These are phyloP conservation scores for Neofusicoccum laricinum DNA, from an alignment of 2,329 filamentous ascomycete genomes.

Conservation along the genomic window DNA sequence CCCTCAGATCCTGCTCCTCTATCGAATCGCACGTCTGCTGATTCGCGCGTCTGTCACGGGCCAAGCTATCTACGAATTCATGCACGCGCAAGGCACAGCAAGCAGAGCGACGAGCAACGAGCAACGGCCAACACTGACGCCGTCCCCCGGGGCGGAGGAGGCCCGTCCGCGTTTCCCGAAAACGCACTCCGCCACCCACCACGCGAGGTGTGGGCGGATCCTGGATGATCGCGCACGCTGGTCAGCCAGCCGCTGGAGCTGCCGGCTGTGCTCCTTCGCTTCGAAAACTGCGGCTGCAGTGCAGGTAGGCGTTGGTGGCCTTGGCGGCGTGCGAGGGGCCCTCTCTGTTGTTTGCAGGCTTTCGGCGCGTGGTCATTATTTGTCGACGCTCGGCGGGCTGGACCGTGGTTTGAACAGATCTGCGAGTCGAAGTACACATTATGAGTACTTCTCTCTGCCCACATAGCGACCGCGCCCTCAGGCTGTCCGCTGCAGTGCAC, in stretches of 20 bases:
- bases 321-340: background rate
- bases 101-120: background rate
- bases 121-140: background rate
- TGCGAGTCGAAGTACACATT: background rate
- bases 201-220: background rate
- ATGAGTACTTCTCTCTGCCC: background rate
- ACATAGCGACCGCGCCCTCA: background rate
- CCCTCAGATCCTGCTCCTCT: conserved; percentile 49
- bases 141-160: conserved; percentile 1
- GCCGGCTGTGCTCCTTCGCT: background rate
- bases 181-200: background rate
- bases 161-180: background rate
- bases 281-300: background rate
- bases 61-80: conserved; percentile 17
- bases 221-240: background rate
- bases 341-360: background rate
- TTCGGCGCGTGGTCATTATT: background rate
- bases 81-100: conserved; percentile 11
- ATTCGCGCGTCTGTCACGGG: conserved; percentile 35
- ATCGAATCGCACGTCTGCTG: conserved; percentile 50
- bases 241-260: background rate
- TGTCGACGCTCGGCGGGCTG: conserved; percentile 5
- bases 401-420: background rate
- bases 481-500: background rate
- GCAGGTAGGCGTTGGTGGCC: background rate